Conservation (phyloP, 257 asterid species). For the Nemophila menziesii region DNA sequence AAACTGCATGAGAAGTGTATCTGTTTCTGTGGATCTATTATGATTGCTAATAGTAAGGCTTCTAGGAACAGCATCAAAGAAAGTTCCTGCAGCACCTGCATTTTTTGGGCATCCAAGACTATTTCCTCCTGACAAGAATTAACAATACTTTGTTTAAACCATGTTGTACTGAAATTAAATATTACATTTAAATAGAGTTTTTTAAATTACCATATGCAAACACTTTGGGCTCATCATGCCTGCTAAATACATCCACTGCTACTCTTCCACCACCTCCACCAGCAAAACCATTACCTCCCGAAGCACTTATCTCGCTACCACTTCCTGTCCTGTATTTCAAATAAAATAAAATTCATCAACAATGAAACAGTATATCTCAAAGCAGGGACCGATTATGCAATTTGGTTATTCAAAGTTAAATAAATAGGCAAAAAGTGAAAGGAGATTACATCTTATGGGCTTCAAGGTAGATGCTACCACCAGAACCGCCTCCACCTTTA, state of each 20-base stretch:
- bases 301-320: slow-evolving; percentile 80
- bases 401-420: background rate
- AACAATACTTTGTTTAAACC: slow-evolving; percentile 16
- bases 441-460: slow-evolving; percentile 65
- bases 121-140: slow-evolving; percentile 61
- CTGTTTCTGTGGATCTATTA: slow-evolving; percentile 66
- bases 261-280: slow-evolving; percentile 99
- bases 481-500: slow-evolving; percentile 97
- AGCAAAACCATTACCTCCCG: slow-evolving; percentile 90
- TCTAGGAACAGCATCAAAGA: slow-evolving; percentile 88
- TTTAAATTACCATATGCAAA: slow-evolving; percentile 50
- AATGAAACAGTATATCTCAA: no score
- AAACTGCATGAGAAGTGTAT: slow-evolving; percentile 84
- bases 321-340: slow-evolving; percentile 76
- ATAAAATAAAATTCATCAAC: no score
- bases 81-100: slow-evolving; percentile 99
- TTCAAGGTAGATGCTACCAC: slow-evolving; percentile 83
- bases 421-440: slow-evolving; percentile 8
- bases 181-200: background rate
- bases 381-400: no score
- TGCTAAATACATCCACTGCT: slow-evolving; percentile 82
- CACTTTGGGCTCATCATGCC: slow-evolving; percentile 83
- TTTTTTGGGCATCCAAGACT: slow-evolving; percentile 86
- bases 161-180: background rate
- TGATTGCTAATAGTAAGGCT: slow-evolving; percentile 88